These are phyloP conservation scores for Ballota nigra DNA, from an alignment of 257 asterid species.

Conservation along the genomic window DNA sequence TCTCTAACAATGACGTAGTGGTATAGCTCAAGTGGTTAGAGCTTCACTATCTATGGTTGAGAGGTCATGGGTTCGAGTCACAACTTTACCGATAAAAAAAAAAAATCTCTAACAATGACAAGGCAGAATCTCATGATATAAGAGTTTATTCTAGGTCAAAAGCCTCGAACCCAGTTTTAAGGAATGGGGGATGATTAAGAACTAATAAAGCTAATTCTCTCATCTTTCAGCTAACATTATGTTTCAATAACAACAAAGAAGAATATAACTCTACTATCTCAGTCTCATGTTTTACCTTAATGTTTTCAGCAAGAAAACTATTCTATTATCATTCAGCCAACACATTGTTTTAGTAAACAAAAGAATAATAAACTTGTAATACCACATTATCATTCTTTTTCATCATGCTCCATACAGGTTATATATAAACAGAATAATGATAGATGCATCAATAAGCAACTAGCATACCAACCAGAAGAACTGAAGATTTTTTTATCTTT, in stretches of 20 bases:
- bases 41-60: too few species aligned
- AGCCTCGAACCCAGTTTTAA: background rate
- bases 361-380: background rate
- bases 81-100: too few species aligned
- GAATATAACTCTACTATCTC: background rate
- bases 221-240: background rate
- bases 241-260: background rate
- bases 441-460: background rate
- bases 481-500: background rate
- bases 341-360: background rate
- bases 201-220: conserved; percentile 8
- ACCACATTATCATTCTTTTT: conserved; percentile 7
- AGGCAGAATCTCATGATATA: background rate
- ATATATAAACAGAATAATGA: background rate
- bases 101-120: background rate
- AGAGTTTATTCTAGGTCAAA: background rate
- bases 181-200: background rate
- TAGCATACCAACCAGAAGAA: conserved; percentile 14
- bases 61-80: too few species aligned
- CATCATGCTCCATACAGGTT: background rate
- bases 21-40: too few species aligned
- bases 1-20: background rate
- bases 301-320: background rate
- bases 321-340: background rate
- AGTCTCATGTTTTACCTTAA: conserved; percentile 10